These are phyloP conservation scores for Arthrinium phaeospermum DNA, from an alignment of 2,329 filamentous ascomycete genomes.

Conservation along the genomic window DNA sequence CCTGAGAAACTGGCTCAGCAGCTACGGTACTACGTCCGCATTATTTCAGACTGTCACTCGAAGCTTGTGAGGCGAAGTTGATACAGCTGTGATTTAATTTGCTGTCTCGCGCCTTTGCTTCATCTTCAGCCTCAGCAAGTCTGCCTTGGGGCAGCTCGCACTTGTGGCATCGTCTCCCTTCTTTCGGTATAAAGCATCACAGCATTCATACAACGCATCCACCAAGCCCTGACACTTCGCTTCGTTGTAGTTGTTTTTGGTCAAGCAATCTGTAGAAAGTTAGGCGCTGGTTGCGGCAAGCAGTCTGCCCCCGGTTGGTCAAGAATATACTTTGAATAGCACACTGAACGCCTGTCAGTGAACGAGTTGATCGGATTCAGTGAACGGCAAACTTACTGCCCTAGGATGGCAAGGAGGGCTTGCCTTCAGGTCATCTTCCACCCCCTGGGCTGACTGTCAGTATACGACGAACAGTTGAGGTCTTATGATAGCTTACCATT, in stretches of 20 bases:
- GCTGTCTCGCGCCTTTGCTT: conserved; percentile 66
- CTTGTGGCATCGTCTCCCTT: conserved; percentile 78
- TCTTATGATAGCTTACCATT: conserved; percentile 5
- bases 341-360: conserved; percentile 60
- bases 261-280: conserved; percentile 71
- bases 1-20: neutral
- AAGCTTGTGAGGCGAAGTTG: neutral
- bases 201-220: conserved; percentile 91
- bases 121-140: conserved; percentile 81
- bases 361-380: neutral
- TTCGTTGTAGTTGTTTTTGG: conserved; percentile 84
- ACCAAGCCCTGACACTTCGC: conserved; percentile 79
- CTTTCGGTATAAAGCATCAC: conserved; percentile 82
- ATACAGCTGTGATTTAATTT: conserved; percentile 21
- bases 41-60: neutral
- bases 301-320: neutral
- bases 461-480: neutral
- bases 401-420: conserved; percentile 85
- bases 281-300: neutral
- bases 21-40: neutral
- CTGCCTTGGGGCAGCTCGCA: conserved; percentile 84
- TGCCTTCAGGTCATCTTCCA: conserved; percentile 73
- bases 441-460: conserved; percentile 39
- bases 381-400: conserved; percentile 64
- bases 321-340: conserved; percentile 78